A percentile compares a stretch with the other conserved stretches of the same genome.
phyloP scores from a whole-genome alignment of 108 stramenopile genomes.

The Hondaea fermentalgiana region DNA sequence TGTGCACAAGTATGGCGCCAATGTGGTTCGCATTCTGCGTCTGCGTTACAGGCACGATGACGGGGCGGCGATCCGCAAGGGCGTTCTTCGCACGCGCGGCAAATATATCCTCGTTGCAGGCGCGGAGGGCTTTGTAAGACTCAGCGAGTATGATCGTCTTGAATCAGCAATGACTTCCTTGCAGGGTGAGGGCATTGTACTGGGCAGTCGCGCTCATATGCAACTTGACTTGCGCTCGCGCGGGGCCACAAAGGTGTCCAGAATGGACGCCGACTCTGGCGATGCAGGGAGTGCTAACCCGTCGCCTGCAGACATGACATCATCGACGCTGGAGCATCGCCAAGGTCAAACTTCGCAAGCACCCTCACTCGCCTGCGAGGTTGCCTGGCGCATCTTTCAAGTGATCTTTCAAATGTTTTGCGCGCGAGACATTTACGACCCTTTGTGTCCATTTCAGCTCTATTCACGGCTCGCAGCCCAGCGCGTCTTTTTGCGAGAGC shows the following conservation, averaged over 20 bases:
- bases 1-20: slow-evolving; percentile 17
- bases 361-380: not conserved
- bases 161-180: not conserved
- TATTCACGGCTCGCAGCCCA: not conserved
- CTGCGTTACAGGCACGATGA: slow-evolving; percentile 34
- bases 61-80: slow-evolving; percentile 38
- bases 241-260: too few relatives aligned
- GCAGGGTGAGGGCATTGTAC: slow-evolving; percentile 27
- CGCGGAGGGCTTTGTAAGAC: slow-evolving; percentile 44
- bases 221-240: not conserved
- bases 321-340: not conserved
- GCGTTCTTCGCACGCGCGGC: slow-evolving; percentile 39
- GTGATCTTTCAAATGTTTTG: not conserved
- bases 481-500: not conserved
- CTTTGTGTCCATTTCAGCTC: not conserved
- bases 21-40: slow-evolving; percentile 30
- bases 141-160: slow-evolving; percentile 36
- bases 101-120: slow-evolving; percentile 43
- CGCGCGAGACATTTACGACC: not conserved
- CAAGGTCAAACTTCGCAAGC: not conserved
- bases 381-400: not conserved
- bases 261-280: not conserved
- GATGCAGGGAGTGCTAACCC: not conserved
- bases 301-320: not conserved
- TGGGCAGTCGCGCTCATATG: slow-evolving; percentile 47